A percentile compares a stretch with the other conserved stretches of the same genome.
Evolutionary conservation across 805 yeast species (phyloP).

Genomic region (Candida boleticola): DNA sequence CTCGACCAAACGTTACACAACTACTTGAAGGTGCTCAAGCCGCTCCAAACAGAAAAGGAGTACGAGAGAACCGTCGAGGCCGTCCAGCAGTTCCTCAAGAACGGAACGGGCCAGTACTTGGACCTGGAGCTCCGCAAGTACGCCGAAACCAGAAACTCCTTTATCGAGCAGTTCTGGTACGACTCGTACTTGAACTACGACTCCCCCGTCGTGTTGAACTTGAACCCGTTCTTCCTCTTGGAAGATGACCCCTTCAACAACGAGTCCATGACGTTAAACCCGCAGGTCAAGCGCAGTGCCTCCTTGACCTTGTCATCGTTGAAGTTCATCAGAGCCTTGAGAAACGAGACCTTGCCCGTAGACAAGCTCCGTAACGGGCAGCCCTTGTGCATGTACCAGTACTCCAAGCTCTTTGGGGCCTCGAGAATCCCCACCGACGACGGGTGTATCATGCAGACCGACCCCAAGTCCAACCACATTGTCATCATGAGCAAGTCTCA

Average conservation of each 20-base stretch:
- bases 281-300: conserved; percentile 79
- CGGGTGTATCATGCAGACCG: conserved; percentile 87
- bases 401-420: conserved; percentile 81
- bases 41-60: conserved; percentile 78
- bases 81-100: conserved; percentile 53
- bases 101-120: conserved; percentile 50
- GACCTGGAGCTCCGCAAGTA: conserved; percentile 66
- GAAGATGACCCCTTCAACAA: conserved; percentile 88
- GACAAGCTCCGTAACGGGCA: conserved; percentile 62
- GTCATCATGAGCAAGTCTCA: conserved; percentile 82
- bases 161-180: conserved; percentile 93
- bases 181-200: conserved; percentile 87
- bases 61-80: conserved; percentile 59
- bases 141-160: conserved; percentile 64
- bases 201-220: conserved; percentile 85
- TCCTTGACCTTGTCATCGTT: conserved; percentile 72
- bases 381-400: conserved; percentile 88
- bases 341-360: conserved; percentile 69
- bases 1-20: conserved; percentile 62
- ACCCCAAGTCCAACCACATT: conserved; percentile 70
- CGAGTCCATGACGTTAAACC: conserved; percentile 41
- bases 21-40: conserved; percentile 67
- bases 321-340: conserved; percentile 75
- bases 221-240: conserved; percentile 84
- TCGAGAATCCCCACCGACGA: conserved; percentile 76